These are phyloP conservation scores for Celoporthe dispersa DNA, from an alignment of 2,329 filamentous ascomycete species.

Conservation along the genomic window DNA sequence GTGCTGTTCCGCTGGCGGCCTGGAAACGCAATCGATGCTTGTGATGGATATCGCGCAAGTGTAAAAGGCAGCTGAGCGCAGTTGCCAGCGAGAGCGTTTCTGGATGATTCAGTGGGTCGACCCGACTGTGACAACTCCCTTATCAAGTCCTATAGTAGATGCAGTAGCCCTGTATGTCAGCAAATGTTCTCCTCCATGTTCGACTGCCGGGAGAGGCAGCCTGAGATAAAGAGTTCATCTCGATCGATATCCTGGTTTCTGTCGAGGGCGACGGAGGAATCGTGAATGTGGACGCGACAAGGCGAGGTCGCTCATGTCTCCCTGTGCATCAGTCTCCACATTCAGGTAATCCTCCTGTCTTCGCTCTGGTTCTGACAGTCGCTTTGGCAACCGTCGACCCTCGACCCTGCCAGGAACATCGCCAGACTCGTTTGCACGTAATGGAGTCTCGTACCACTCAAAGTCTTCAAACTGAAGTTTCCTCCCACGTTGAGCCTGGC, in stretches of 20 bases:
- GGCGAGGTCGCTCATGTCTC: slow-evolving; percentile 6
- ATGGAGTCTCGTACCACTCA: slow-evolving; percentile 74
- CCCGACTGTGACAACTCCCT: background rate
- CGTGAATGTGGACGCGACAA: slow-evolving; percentile 19
- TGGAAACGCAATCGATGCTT: background rate
- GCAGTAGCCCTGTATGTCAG: slow-evolving; percentile 22
- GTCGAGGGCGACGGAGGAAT: slow-evolving; percentile 18
- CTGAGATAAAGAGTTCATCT: slow-evolving; percentile 14
- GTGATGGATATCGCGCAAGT: slow-evolving; percentile 5
- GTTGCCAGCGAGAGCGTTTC: background rate
- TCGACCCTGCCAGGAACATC: slow-evolving; percentile 13
- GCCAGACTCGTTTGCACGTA: background rate
- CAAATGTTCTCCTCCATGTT: background rate
- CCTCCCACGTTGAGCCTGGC: slow-evolving; percentile 78
- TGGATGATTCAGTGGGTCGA: slow-evolving; percentile 10
- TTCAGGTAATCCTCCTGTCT: slow-evolving; percentile 14
- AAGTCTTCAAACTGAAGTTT: slow-evolving; percentile 96
- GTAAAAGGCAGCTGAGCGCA: background rate
- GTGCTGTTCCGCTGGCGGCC: background rate
- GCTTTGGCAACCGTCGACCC: slow-evolving; percentile 12
- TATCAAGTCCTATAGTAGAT: slow-evolving; percentile 29
- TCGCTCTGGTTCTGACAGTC: slow-evolving; percentile 19
- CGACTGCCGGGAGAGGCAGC: slow-evolving; percentile 9
- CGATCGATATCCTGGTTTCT: slow-evolving; percentile 19
- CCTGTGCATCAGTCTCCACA: slow-evolving; percentile 18